A percentile compares a stretch with the other conserved stretches of the same genome.
Conservation (phyloP, 768 basidiomycete species). For the Boletus eberwhitei region DNA sequence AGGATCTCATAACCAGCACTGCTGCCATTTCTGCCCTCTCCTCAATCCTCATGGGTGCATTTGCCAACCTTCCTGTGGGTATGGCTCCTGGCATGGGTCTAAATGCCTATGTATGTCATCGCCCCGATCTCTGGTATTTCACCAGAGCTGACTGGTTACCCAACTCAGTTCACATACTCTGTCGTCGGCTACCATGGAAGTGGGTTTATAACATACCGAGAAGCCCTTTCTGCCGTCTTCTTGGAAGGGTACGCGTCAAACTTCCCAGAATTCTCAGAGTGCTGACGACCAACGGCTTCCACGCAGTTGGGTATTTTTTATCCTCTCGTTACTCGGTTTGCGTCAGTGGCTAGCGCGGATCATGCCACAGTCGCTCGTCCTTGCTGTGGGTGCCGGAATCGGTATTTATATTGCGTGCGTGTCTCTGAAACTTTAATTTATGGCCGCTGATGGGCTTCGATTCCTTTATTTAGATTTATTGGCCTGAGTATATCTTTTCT, state of each 20-base stretch:
- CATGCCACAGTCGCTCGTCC: constrained; percentile 83
- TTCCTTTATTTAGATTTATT: constrained; percentile 51
- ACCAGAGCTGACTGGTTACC: neutral
- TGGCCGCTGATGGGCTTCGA: constrained; percentile 7
- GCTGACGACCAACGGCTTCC: neutral
- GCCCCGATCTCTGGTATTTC: neutral
- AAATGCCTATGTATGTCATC: constrained; percentile 66
- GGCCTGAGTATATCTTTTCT: constrained; percentile 53
- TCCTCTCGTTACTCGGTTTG: constrained; percentile 75
- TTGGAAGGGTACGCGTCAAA: constrained; percentile 65
- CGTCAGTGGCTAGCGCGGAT: constrained; percentile 88
- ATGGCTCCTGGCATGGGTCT: constrained; percentile 84
- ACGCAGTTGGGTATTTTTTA: constrained; percentile 73
- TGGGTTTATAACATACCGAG: constrained; percentile 64
- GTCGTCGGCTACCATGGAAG: constrained; percentile 83
- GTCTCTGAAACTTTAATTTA: neutral
- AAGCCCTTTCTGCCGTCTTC: constrained; percentile 84
- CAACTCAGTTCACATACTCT: constrained; percentile 75
- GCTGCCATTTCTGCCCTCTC: constrained; percentile 73
- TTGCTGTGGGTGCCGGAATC: constrained; percentile 84
- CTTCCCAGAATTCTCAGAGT: neutral
- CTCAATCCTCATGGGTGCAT: constrained; percentile 76
- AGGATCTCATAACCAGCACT: constrained; percentile 80
- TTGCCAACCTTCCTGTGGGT: constrained; percentile 88
- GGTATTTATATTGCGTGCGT: constrained; percentile 83